A percentile compares a stretch with the other conserved stretches of the same genome.
Conservation (phyloP, 352 stramenopile genomes). For the Pythium scleroteichum region DNA sequence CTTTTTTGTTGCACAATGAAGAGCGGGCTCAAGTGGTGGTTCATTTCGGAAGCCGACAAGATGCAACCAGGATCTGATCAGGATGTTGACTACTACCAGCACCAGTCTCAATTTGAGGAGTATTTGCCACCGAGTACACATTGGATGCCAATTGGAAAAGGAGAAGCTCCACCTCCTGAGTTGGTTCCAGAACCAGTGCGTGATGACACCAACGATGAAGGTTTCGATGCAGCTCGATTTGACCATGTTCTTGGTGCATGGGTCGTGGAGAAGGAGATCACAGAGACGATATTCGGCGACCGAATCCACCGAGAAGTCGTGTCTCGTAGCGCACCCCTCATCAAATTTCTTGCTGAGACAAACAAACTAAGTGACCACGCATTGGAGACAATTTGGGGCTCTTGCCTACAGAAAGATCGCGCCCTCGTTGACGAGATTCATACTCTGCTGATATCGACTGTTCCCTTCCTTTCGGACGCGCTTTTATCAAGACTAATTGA, state of each 20-base stretch:
- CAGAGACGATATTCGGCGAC: slow-evolving; percentile 88
- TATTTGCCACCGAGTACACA: slow-evolving; percentile 86
- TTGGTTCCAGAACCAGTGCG: slow-evolving; percentile 64
- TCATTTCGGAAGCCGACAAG: slow-evolving; percentile 97
- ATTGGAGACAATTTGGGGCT: slow-evolving; percentile 79
- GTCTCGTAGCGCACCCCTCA: slow-evolving; percentile 70
- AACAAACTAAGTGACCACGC: slow-evolving; percentile 66
- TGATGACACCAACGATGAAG: slow-evolving; percentile 53
- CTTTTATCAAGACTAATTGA: slow-evolving; percentile 73
- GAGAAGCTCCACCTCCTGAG: slow-evolving; percentile 67
- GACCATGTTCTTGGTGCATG: slow-evolving; percentile 76
- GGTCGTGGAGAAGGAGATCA: slow-evolving; percentile 72
- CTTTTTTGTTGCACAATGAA: slow-evolving; percentile 98
- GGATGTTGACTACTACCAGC: slow-evolving; percentile 99
- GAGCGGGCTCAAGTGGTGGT: slow-evolving; percentile 98
- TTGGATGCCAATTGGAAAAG: slow-evolving; percentile 87
- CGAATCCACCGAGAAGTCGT: slow-evolving; percentile 89
- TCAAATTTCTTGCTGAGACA: slow-evolving; percentile 86
- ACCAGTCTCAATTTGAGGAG: slow-evolving; percentile 95
- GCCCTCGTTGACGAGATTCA: slow-evolving; percentile 86
- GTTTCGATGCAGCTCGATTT: slow-evolving; percentile 39
- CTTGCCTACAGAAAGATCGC: slow-evolving; percentile 83
- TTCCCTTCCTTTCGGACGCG: slow-evolving; percentile 74
- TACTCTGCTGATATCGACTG: slow-evolving; percentile 68
- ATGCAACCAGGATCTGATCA: slow-evolving; percentile 97